Conservation (phyloP, 192 early-diverging fungal species). For the Coemansia sp. region DNA sequence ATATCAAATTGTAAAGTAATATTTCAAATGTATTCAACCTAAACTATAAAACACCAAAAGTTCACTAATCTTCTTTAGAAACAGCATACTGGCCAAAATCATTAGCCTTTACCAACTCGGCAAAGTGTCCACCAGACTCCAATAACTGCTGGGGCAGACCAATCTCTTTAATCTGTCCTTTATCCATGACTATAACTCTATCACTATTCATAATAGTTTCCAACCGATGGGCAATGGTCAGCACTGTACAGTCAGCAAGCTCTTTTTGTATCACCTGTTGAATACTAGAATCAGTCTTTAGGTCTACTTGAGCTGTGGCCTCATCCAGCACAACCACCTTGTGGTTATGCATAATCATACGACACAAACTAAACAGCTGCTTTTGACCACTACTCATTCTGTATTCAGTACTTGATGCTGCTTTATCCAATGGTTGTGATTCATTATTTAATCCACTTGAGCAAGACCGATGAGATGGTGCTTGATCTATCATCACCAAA, state of each 20-base stretch:
- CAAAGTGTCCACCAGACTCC: slow-evolving; percentile 19
- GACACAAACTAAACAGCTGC: slow-evolving; percentile 63
- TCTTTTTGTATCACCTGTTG: too few species aligned
- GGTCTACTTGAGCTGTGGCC: slow-evolving; percentile 8
- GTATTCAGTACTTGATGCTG: not conserved
- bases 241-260: too few species aligned
- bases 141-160: slow-evolving; percentile 61
- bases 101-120: slow-evolving; percentile 2
- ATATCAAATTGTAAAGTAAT: too few species aligned
- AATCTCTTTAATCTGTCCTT: slow-evolving; percentile 64
- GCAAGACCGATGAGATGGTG: not conserved
- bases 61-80: too few species aligned
- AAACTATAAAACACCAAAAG: too few species aligned
- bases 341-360: slow-evolving; percentile 56
- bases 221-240: too few species aligned
- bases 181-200: slow-evolving; percentile 50
- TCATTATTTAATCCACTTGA: not conserved
- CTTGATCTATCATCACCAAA: not conserved
- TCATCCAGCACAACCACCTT: slow-evolving; percentile 66
- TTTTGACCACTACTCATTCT: slow-evolving; percentile 55
- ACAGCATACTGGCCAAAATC: too few species aligned
- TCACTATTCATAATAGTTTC: too few species aligned
- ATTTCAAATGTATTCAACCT: too few species aligned
- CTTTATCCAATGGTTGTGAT: not conserved
- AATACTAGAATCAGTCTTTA: too few species aligned